Conservation (phyloP, 129 eudicot species). For the Helichrysum umbraculigerum region DNA sequence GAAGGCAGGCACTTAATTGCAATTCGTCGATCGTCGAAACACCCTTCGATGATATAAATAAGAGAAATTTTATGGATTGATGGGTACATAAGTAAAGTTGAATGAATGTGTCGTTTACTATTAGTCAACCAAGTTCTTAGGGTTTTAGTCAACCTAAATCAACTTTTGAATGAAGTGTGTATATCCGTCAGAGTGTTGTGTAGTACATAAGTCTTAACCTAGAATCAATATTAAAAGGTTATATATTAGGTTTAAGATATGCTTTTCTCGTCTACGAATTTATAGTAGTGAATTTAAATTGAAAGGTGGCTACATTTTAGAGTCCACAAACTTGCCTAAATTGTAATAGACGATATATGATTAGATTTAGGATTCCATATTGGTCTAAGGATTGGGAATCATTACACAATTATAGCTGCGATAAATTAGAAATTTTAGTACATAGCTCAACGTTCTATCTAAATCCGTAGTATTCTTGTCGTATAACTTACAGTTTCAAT, state of each 20-base stretch:
- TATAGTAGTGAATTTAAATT: not conserved
- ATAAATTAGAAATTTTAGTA: not conserved
- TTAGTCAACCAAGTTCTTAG: not conserved
- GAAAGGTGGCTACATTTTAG: not conserved
- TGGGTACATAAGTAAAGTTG: not conserved
- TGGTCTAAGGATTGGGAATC: constrained; percentile 1
- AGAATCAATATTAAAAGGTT: not conserved
- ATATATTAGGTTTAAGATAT: no score
- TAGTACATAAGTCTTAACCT: not conserved
- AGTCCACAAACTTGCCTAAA: constrained; percentile 13
- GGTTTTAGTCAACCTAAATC: not conserved
- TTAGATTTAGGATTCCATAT: not conserved
- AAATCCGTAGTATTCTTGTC: not conserved
- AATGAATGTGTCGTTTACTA: not conserved
- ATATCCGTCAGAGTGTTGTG: not conserved
- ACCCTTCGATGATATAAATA: not conserved
- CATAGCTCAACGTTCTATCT: constrained; percentile 1
- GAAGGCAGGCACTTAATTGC: not conserved
- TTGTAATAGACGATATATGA: not conserved
- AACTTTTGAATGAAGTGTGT: not conserved
- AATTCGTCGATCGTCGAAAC: not conserved
- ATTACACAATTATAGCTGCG: not conserved
- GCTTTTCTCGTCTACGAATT: not conserved
- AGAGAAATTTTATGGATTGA: not conserved
- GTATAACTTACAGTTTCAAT: not conserved